Conservation (phyloP, 2,329 filamentous ascomycete genomes). For the Pseudofabraea citricarpa region DNA sequence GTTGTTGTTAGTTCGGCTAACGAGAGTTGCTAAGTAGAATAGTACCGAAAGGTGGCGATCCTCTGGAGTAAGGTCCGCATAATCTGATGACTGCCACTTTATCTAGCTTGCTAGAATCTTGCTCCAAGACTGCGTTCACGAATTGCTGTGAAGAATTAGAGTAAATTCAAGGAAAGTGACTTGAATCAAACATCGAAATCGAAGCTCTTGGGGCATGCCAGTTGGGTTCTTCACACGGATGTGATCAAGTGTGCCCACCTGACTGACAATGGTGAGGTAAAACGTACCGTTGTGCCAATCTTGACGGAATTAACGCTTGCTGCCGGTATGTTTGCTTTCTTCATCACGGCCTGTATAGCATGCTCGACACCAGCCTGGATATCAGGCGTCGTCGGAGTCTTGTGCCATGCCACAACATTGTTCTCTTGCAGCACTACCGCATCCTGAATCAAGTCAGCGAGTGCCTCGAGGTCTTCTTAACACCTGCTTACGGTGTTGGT, state of each 20-base stretch:
- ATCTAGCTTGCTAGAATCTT: slow-evolving; percentile 42
- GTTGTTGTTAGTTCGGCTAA: too few relatives aligned
- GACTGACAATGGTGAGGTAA: slow-evolving; percentile 38
- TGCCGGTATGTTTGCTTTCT: slow-evolving; percentile 31
- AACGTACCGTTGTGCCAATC: slow-evolving; percentile 34
- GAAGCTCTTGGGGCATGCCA: too few relatives aligned
- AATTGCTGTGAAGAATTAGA: slow-evolving; percentile 32
- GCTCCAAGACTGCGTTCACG: slow-evolving; percentile 45
- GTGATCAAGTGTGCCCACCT: slow-evolving; percentile 39
- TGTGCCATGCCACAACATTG: slow-evolving; percentile 35
- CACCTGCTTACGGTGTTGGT: slow-evolving; percentile 44
- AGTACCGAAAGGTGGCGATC: slow-evolving; percentile 40
- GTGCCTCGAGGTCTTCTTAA: background rate
- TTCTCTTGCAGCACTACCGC: slow-evolving; percentile 21
- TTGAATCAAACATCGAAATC: too few relatives aligned
- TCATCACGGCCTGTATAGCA: slow-evolving; percentile 39
- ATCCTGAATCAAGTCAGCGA: slow-evolving; percentile 6
- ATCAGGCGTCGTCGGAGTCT: slow-evolving; percentile 44
- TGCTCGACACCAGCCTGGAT: slow-evolving; percentile 43
- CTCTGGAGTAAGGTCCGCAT: slow-evolving; percentile 40
- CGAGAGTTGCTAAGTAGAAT: too few relatives aligned
- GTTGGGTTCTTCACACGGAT: too few relatives aligned
- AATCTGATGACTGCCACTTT: slow-evolving; percentile 48
- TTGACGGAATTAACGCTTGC: slow-evolving; percentile 39
- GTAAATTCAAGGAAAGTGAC: background rate